phyloP scores from a whole-genome alignment of 179 eudicot species.

The Silene vulgaris region DNA sequence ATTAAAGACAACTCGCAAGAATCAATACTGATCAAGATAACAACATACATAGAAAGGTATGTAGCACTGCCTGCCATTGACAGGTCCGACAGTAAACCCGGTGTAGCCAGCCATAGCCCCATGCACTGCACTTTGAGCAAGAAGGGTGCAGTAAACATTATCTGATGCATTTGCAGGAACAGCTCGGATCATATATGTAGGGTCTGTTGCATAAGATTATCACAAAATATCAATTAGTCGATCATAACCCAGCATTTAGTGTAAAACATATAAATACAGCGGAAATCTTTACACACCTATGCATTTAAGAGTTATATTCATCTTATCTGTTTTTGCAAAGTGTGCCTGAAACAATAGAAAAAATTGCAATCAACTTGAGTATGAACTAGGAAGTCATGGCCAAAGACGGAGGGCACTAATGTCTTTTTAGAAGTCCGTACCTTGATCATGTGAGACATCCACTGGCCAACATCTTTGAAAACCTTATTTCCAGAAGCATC shows the following conservation, averaged over 20 bases:
- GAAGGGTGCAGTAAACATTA: conserved; percentile 73
- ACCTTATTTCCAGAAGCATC: conserved; percentile 83
- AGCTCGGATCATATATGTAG: conserved; percentile 89
- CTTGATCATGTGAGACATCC: conserved; percentile 83
- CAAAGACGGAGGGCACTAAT: background rate
- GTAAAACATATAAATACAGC: background rate
- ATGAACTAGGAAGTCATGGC: background rate
- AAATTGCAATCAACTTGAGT: background rate
- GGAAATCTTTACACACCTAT: conserved; percentile 43
- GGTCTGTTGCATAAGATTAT: conserved; percentile 42
- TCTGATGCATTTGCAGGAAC: conserved; percentile 78
- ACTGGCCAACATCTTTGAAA: conserved; percentile 73
- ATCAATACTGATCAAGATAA: background rate
- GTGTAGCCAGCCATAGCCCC: conserved; percentile 94
- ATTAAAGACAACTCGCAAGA: background rate
- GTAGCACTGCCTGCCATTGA: conserved; percentile 71
- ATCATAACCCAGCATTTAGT: background rate
- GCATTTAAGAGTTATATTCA: conserved; percentile 71
- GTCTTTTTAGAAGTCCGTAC: conserved; percentile 28
- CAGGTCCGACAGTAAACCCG: conserved; percentile 67
- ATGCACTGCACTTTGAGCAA: conserved; percentile 83
- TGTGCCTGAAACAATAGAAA: conserved; percentile 50
- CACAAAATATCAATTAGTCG: conserved; percentile 14
- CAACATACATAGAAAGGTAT: conserved; percentile 76
- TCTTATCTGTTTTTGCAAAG: conserved; percentile 43